Conservation (phyloP, 2,329 filamentous ascomycete genomes). For the Hortaea werneckii region DNA sequence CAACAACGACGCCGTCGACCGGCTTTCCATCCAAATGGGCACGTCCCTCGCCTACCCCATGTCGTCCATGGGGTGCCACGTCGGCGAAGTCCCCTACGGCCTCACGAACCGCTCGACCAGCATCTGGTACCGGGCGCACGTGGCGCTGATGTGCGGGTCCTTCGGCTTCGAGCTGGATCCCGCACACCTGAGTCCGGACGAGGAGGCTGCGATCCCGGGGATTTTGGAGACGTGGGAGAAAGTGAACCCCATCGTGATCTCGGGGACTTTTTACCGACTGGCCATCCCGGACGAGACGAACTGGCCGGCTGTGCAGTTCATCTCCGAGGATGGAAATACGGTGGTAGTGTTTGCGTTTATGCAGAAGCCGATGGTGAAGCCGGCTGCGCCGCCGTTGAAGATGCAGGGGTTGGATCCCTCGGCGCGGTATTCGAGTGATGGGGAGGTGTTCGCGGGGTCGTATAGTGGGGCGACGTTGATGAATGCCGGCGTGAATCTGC, state of each 20-base stretch:
- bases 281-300: slow-evolving; percentile 49
- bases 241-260: slow-evolving; percentile 50
- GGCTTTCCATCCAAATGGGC: slow-evolving; percentile 53
- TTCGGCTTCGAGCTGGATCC: slow-evolving; percentile 57
- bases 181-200: slow-evolving; percentile 38
- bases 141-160: slow-evolving; percentile 59
- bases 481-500: slow-evolving; percentile 49
- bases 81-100: slow-evolving; percentile 51
- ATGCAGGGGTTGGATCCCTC: slow-evolving; percentile 47
- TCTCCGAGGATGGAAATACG: slow-evolving; percentile 40
- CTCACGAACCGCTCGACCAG: slow-evolving; percentile 46
- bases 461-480: slow-evolving; percentile 52
- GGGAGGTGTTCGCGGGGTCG: slow-evolving; percentile 36
- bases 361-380: slow-evolving; percentile 43
- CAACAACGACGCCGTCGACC: slow-evolving; percentile 52
- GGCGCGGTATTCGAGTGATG: slow-evolving; percentile 42
- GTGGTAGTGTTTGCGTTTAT: slow-evolving; percentile 54
- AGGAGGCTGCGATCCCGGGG: slow-evolving; percentile 43
- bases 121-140: slow-evolving; percentile 52
- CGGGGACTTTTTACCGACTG: slow-evolving; percentile 51
- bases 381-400: slow-evolving; percentile 42
- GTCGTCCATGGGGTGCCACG: slow-evolving; percentile 55
- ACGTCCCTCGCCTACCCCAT: slow-evolving; percentile 54
- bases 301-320: slow-evolving; percentile 52
- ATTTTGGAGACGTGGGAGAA: slow-evolving; percentile 46